These are phyloP conservation scores for Strigomonas culicis DNA, from an alignment of 208 protist species.

Conservation along the genomic window DNA sequence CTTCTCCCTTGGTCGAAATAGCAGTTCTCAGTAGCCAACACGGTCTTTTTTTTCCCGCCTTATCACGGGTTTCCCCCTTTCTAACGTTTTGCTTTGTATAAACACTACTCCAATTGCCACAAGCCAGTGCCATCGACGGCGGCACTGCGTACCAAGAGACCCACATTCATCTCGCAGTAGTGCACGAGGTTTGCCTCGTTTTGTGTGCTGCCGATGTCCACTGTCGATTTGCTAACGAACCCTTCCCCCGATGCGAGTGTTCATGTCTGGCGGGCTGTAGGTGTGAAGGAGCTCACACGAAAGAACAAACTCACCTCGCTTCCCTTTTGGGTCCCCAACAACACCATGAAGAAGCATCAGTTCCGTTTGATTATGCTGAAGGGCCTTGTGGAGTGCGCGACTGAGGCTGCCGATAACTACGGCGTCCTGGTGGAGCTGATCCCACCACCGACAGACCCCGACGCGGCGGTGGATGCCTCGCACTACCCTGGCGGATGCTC, in stretches of 20 bases:
- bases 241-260: slow-evolving; percentile 39
- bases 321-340: slow-evolving; percentile 75
- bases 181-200: too few species aligned
- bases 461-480: neutral
- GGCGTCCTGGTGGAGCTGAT: slow-evolving; percentile 70
- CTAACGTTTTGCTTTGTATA: too few species aligned
- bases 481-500: slow-evolving; percentile 45
- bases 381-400: slow-evolving; percentile 30
- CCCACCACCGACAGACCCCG: slow-evolving; percentile 33
- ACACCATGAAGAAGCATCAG: slow-evolving; percentile 48
- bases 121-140: too few species aligned
- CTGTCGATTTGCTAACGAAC: slow-evolving; percentile 55
- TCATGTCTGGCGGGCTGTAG: slow-evolving; percentile 36
- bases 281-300: slow-evolving; percentile 46
- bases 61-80: too few species aligned
- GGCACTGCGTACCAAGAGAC: too few species aligned
- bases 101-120: too few species aligned
- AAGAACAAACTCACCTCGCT: slow-evolving; percentile 79
- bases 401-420: slow-evolving; percentile 32
- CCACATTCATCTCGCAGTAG: too few species aligned
- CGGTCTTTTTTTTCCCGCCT: neutral
- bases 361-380: slow-evolving; percentile 67
- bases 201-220: too few species aligned
- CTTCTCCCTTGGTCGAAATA: neutral
- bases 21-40: too few species aligned